A percentile compares a stretch with the other conserved stretches of the same genome.
Evolutionary conservation across 225 moss, liverwort and hornwort species (phyloP).

Genomic region (Climacium dendroides): DNA sequence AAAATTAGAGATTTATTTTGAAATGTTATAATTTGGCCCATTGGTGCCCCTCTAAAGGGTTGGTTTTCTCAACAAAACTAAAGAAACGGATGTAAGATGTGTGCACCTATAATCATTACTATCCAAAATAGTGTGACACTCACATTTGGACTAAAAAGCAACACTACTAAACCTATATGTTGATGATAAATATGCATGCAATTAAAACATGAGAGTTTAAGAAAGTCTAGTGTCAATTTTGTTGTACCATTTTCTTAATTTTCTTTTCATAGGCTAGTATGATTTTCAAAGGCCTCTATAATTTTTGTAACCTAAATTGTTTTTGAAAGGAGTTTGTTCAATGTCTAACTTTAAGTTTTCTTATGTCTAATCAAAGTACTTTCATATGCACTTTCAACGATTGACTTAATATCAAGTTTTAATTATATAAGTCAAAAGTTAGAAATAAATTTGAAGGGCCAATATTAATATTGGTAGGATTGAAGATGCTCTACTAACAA

Average conservation of each 20-base stretch:
- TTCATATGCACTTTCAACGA: neutral
- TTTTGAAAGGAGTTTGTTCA: neutral
- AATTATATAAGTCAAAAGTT: neutral
- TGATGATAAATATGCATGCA: neutral
- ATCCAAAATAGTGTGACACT: neutral
- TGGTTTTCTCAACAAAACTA: too few relatives aligned
- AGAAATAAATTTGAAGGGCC: neutral
- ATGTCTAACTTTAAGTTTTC: too few relatives aligned
- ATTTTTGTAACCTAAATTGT: neutral
- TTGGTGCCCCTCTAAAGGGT: too few relatives aligned
- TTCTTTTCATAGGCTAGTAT: too few relatives aligned
- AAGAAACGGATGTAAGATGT: neutral
- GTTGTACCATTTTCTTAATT: neutral
- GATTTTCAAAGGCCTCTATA: fast-evolving
- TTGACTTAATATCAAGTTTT: neutral
- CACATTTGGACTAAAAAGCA: too few relatives aligned
- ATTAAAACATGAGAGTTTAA: neutral
- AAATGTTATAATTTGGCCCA: too few relatives aligned
- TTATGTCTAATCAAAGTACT: neutral
- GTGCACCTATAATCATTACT: neutral
- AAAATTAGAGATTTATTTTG: too few relatives aligned
- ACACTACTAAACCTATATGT: fast-evolving
- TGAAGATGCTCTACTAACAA: neutral
- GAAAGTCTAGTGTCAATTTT: neutral
- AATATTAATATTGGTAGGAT: neutral